Evolutionary conservation across 176 grass and related monocot genomes (phyloP), one percentile per base, ranked within the genome.

Genomic region (Oryza longistaminata): DNA sequence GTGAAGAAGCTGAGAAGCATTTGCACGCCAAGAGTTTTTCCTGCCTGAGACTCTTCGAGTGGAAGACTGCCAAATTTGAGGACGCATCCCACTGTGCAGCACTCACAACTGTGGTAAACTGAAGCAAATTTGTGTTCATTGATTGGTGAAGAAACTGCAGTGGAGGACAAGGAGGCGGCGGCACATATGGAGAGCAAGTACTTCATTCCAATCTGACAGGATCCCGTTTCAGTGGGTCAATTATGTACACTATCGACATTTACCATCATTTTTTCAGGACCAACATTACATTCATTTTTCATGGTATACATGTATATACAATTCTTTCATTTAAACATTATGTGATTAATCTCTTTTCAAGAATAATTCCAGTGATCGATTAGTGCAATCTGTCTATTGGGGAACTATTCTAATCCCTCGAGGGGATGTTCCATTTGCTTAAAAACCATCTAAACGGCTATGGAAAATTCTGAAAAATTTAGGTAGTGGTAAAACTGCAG

Each of bases 31-130:
- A 85, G 83, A 80, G 43, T 66, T 87, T 94, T 39, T 84, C 85
- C 11, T 78, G 58, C 72, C 92, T 97, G 90, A 94, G 70, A 97
- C 90, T 80, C 88, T 97, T 61, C 81, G 85, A 14, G 94, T 97
- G 61, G 91, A 97, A 60, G 74, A 67, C 1, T 97, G 92, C 70
- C 61, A 35, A 89, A 88, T 77, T 64, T 97, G 21, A 90, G 26
- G n/a, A 62, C 81, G 37, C 49, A 79, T 94, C 58, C 92, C 94
- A 0, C 22, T 92, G 62, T 70, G 72, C 53, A 64, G 43, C 81
- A 60, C 46, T 0, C 48, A 74, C 7, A 75, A 79, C 0, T 87
- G 49, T 39, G 71, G 22, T 13, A 97, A 94, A 77, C 69, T 97
- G 40, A 89, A 93, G 60, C 92, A 92, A 44, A 88, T 97, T 55